These are phyloP conservation scores for Nepenthes mirabilis DNA, from an alignment of 148 eudicot species.

Conservation along the genomic window DNA sequence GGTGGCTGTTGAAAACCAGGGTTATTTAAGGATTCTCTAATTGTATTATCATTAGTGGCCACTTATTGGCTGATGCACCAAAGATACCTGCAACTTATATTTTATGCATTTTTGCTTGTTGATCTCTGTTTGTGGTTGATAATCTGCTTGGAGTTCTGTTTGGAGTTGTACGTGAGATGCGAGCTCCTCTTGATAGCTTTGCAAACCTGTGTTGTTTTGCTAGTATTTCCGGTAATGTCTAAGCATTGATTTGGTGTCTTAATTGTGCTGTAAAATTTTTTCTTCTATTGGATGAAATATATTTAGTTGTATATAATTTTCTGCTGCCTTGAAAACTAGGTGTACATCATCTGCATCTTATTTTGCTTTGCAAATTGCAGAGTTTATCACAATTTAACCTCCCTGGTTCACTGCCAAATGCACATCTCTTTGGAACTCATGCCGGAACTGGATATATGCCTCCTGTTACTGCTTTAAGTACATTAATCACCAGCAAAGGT, in stretches of 20 bases:
- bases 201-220: neutral
- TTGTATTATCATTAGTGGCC: too few relatives aligned
- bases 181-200: too few relatives aligned
- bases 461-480: conserved; percentile 21
- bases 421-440: conserved; percentile 47
- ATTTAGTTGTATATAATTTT: too few relatives aligned
- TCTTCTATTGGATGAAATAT: neutral
- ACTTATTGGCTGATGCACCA: too few relatives aligned
- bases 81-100: too few relatives aligned
- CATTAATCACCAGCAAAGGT: conserved; percentile 15
- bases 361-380: conserved; percentile 33
- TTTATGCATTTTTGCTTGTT: too few relatives aligned
- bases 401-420: conserved; percentile 79
- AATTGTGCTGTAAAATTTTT: neutral
- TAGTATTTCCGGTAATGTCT: neutral
- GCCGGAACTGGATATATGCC: conserved; percentile 47
- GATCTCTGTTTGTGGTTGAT: too few relatives aligned
- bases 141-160: too few relatives aligned
- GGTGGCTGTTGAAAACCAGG: too few relatives aligned
- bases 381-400: conserved; percentile 95
- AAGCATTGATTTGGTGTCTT: neutral
- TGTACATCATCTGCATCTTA: neutral
- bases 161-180: too few relatives aligned
- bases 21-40: too few relatives aligned
- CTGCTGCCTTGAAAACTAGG: neutral